Base-by-base conservation (phyloP, 805 yeast species). In the Sugiyamaella smithiae region DNA sequence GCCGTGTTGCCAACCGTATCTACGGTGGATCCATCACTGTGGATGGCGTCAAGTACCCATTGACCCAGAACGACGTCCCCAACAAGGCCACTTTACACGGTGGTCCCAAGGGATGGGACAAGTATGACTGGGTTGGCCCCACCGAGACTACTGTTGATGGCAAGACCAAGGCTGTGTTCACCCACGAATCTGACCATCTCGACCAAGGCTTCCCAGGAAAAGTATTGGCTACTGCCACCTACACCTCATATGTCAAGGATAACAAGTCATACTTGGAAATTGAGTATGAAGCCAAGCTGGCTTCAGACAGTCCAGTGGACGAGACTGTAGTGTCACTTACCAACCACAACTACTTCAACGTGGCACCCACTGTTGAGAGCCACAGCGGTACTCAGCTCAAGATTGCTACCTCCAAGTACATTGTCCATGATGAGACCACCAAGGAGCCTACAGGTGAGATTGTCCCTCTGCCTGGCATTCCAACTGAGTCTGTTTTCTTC, bases 1-100 rank as follows among this genome's bases (percentile, higher is more conserved):
- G 88, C 24, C 71, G 88, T 40, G 75, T 71, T 51, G 86, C 86
- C 46, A 83, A 82, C 62, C 71, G 88, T 50, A 74, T 82, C 44
- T 60, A 62, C 37, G 67, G 68, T 37, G 83, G 79, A 25, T 53
- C 59, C 44, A 70, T 78, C 53, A 44, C 32, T 8, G 51, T 80
- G 19, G 67, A 69, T 29, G 79, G 76, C 4, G 59, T 65, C 45
- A 58, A 62, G 9, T 75, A 70, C 57, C 58, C 67, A 19, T 63
- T 81, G 47, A 49, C 32, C 3, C 41, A 20, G 12, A 50, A 49
- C 24, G 68, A 72, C 17, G 22, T 19, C 16, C 35, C 23, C 23
- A 57, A 64, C 29, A 78, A 76, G 61, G 67, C 70, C 41, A 61
- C 74, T 6, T 69, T 81, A 26, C 87, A 82, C 55, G 81, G 84